phyloP scores from a whole-genome alignment of 495 filamentous ascomycete species.

The Tirmania nivea region DNA sequence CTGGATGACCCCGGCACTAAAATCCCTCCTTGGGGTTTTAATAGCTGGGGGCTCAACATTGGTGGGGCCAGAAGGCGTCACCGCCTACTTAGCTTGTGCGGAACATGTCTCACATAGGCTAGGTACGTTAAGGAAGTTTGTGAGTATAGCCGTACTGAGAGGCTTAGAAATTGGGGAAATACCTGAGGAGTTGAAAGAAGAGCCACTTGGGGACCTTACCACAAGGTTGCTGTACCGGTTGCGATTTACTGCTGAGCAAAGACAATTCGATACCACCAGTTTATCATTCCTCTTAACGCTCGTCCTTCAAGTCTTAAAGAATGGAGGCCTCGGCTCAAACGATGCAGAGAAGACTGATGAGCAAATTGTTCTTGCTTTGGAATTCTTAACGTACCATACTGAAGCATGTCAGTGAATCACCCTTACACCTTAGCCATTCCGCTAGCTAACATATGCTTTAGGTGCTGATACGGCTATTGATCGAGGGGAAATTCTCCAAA shows the following conservation, averaged over 20 bases:
- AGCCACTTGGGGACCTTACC: conserved; percentile 64
- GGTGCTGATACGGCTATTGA: conserved; percentile 49
- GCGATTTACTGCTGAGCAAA: conserved; percentile 73
- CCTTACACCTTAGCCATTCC: not conserved
- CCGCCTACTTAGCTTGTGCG: conserved; percentile 50
- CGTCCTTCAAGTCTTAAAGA: conserved; percentile 47
- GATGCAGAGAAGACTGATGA: conserved; percentile 57
- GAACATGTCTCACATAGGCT: conserved; percentile 44
- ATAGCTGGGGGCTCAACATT: conserved; percentile 61
- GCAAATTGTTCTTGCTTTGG: conserved; percentile 73
- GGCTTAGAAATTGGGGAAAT: conserved; percentile 50
- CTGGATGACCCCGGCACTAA: conserved; percentile 67
- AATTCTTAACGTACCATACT: conserved; percentile 74
- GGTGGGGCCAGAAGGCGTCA: conserved; percentile 54
- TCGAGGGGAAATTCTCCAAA: conserved; percentile 44
- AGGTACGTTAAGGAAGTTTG: conserved; percentile 51
- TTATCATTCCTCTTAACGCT: conserved; percentile 73
- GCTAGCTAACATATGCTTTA: conserved; percentile 14
- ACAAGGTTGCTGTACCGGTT: conserved; percentile 80
- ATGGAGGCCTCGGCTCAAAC: conserved; percentile 51
- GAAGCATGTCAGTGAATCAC: conserved; percentile 31
- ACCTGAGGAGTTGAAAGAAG: conserved; percentile 45
- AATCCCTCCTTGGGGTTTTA: conserved; percentile 45
- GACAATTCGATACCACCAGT: conserved; percentile 68
- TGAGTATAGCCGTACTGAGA: conserved; percentile 70